These are phyloP conservation scores for Colletotrichum ledebouriae DNA, from an alignment of 2,329 filamentous ascomycete genomes.

Conservation along the genomic window DNA sequence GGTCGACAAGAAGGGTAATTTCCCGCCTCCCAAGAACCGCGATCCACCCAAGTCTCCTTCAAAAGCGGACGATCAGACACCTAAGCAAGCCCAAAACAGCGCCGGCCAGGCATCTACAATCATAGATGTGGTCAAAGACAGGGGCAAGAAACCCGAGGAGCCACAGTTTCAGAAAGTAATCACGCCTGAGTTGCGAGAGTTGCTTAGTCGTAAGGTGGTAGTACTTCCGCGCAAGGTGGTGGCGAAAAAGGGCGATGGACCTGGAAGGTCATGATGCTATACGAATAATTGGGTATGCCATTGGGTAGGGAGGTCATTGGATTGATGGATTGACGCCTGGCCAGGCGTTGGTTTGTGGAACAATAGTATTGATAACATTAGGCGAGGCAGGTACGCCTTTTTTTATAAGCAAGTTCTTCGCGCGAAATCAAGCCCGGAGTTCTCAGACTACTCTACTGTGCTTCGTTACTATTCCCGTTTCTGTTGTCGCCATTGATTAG, in stretches of 20 bases:
- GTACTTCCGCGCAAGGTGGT: conserved; percentile 58
- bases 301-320: no score
- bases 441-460: no score
- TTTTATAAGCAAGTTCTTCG: background rate
- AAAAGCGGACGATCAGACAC: conserved; percentile 17
- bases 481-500: no score
- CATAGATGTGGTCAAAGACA: conserved; percentile 54
- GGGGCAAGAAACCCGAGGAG: conserved; percentile 50
- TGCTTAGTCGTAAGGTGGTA: conserved; percentile 64
- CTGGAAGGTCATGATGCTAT: conserved; percentile 9
- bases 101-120: conserved; percentile 46
- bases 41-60: conserved; percentile 36
- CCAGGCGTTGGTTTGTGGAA: background rate
- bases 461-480: no score
- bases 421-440: no score
- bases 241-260: conserved; percentile 33
- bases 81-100: conserved; percentile 9
- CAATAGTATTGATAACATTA: background rate
- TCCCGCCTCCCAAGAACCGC: conserved; percentile 68
- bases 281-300: background rate
- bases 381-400: background rate
- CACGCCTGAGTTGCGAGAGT: conserved; percentile 67
- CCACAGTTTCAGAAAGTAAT: conserved; percentile 61
- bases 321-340: background rate
- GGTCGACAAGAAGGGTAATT: conserved; percentile 91